Evolutionary conservation across 768 basidiomycete species (phyloP), one percentile per base, ranked within the genome.

Genomic region (Exsudoporus frostii): DNA sequence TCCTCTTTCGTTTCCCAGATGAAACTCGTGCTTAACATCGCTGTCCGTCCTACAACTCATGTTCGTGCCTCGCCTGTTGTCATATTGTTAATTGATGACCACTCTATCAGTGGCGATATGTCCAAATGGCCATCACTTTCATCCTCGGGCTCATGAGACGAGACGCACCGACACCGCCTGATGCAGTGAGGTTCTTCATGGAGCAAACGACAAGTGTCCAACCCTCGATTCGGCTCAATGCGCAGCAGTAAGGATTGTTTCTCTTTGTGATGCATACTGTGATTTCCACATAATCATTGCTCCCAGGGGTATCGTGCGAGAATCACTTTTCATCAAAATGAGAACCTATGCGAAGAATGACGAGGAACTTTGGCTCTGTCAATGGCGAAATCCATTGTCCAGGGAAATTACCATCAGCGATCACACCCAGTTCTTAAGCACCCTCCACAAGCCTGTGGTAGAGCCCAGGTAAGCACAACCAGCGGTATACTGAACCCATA

Each of bases 321-420:
- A 90, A 34, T 74, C 84, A 38, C 77, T 79, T 32, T 82, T 83
- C 60, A 76, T 91, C 65, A 92, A 92, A 70, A 81, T 90, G 53
- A 80, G 91, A 52, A 88, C 84, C 8, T 87, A 87, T 61, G 80
- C 88, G 33, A 73, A 73, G 59, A 80, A 79, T 5, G 67, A 67
- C 4, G 80, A 85, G 36, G 85, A 88, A 50, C 75, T 90, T 20
- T 92, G 90, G 90, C 68, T 81, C 34, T 82, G 83, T 45, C 81
- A 82, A 63, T 90, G 88, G 86, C 73, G 52, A 19, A 89, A 82
- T 66, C 88, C 89, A 5, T 65, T 88, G 30, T 69, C 72, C 32
- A 73, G 67, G 47, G 68, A 74, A 29, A 64, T 90, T 30, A 37
- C 68, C 13, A 65, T 89, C 40, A 57, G 53, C n/a, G 68, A 83